phyloP scores from a whole-genome alignment of 768 basidiomycete species.

The Coprinopsis strossmayeri region DNA sequence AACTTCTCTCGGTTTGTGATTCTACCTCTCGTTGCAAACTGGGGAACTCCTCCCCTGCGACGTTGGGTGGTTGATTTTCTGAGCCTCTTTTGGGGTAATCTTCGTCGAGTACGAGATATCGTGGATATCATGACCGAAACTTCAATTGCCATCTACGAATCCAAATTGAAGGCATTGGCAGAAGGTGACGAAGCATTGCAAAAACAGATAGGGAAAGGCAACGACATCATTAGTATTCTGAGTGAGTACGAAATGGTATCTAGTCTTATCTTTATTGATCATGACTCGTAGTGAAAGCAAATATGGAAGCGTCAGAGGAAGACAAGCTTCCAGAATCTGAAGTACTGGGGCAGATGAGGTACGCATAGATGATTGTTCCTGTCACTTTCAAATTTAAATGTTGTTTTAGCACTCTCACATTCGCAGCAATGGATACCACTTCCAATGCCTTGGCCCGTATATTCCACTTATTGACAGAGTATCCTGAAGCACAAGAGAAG shows the following conservation, averaged over 20 bases:
- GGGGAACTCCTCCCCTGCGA: conserved; percentile 24
- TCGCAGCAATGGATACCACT: conserved; percentile 25
- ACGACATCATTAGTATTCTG: conserved; percentile 40
- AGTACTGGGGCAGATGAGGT: conserved; percentile 25
- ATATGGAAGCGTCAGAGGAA: conserved; percentile 23
- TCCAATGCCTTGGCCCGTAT: conserved; percentile 22
- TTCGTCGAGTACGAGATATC: conserved; percentile 9
- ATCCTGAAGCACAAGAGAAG: conserved; percentile 28
- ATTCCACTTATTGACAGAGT: conserved; percentile 18
- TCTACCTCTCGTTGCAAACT: conserved; percentile 10
- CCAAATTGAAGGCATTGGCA: conserved; percentile 28
- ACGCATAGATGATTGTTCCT: background rate
- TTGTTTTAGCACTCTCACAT: conserved; percentile 18
- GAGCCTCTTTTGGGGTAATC: background rate
- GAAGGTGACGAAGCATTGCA: conserved; percentile 25
- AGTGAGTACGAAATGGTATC: conserved; percentile 21
- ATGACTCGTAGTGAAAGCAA: conserved; percentile 25
- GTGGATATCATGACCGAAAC: conserved; percentile 12
- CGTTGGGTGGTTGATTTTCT: conserved; percentile 23
- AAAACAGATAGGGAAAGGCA: conserved; percentile 28
- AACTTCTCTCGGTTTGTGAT: conserved; percentile 13
- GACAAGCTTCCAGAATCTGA: conserved; percentile 29
- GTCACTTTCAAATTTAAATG: background rate
- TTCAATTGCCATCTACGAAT: conserved; percentile 27
- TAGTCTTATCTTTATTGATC: background rate